Evolutionary conservation across 768 basidiomycete species (phyloP).

Genomic region (Tubosaeta sp.): DNA sequence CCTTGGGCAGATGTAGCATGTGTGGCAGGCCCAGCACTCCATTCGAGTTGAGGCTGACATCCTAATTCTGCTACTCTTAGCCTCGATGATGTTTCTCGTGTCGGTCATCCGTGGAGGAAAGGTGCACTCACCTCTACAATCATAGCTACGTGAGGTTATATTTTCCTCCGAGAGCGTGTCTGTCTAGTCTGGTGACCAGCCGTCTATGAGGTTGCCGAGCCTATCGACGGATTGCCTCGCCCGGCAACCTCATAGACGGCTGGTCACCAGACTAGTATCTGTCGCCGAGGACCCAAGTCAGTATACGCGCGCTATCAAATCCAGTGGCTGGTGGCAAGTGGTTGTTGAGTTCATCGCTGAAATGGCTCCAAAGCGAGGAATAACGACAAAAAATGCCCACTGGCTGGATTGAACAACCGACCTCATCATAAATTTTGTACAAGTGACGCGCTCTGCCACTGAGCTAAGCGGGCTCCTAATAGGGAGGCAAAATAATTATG

Average conservation of each 20-base stretch:
- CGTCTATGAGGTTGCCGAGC: no score
- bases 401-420: conserved; percentile 45
- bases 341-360: no score
- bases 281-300: no score
- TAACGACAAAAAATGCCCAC: conserved; percentile 27
- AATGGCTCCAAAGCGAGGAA: neutral
- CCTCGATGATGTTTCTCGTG: no score
- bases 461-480: conserved; percentile 36
- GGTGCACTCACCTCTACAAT: neutral
- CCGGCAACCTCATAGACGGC: no score
- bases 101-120: no score
- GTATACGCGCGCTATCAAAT: no score
- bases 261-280: no score
- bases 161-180: no score
- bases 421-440: conserved; percentile 37
- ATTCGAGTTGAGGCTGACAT: neutral
- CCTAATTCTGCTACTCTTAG: neutral
- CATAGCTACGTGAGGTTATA: neutral
- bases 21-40: neutral
- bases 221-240: no score
- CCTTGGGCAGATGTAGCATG: neutral
- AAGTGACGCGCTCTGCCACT: conserved; percentile 45
- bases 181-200: no score
- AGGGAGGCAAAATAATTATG: neutral
- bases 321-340: no score